These are phyloP conservation scores for Letharia columbiana DNA, from an alignment of 495 filamentous ascomycete species.

Conservation along the genomic window DNA sequence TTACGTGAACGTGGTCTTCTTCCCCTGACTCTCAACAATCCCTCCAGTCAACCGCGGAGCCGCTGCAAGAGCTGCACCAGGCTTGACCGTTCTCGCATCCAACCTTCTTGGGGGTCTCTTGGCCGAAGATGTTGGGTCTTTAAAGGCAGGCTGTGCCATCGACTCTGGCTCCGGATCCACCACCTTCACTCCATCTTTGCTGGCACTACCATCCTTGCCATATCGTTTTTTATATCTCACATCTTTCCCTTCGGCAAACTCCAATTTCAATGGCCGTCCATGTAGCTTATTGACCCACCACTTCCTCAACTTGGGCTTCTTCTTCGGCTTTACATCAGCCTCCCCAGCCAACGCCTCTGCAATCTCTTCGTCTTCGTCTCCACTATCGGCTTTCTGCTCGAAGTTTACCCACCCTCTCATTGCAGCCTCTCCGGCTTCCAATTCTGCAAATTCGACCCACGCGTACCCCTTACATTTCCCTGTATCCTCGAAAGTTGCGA, in stretches of 20 bases:
- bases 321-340: constrained; percentile 26
- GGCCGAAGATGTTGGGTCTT: constrained; percentile 1
- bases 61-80: constrained; percentile 37
- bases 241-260: constrained; percentile 85
- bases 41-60: constrained; percentile 57
- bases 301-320: constrained; percentile 56
- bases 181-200: constrained; percentile 15
- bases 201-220: constrained; percentile 50
- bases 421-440: constrained; percentile 64
- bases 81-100: constrained; percentile 26
- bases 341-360: constrained; percentile 28
- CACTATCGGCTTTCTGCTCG: constrained; percentile 50
- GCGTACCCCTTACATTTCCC: constrained; percentile 98
- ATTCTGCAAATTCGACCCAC: constrained; percentile 81
- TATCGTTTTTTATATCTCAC: constrained; percentile 87
- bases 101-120: constrained; percentile 13
- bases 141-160: background rate
- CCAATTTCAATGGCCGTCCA: constrained; percentile 73
- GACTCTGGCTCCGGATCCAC: constrained; percentile 29
- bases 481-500: constrained; percentile 92
- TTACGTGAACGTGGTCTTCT: constrained; percentile 75
- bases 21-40: constrained; percentile 71
- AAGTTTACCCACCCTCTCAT: constrained; percentile 71
- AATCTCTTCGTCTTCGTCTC: constrained; percentile 47
- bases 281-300: constrained; percentile 75